Percentiles rank a stretch among this genome's conserved stretches.
These are phyloP conservation scores for Peniophora sp. DNA, from an alignment of 1,284 basidiomycete species.

Conservation along the genomic window DNA sequence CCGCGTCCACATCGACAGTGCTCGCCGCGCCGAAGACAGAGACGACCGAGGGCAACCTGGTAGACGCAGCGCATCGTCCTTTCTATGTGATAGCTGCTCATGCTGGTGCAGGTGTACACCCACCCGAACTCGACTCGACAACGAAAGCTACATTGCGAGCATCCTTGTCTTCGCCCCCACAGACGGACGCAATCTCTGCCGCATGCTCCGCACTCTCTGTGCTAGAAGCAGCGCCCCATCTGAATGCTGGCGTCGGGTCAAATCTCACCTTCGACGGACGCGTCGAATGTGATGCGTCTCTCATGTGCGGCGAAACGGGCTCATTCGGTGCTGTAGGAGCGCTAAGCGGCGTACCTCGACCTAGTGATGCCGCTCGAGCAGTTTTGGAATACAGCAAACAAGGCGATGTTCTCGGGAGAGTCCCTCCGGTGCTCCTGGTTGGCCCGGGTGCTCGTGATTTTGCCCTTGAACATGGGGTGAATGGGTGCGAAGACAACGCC, in stretches of 20 bases:
- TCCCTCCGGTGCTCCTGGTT: slow-evolving; percentile 60
- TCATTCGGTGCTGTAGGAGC: slow-evolving; percentile 67
- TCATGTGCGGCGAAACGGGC: slow-evolving; percentile 48
- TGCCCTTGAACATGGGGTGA: slow-evolving; percentile 23
- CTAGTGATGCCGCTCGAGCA: slow-evolving; percentile 47
- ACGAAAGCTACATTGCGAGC: slow-evolving; percentile 8
- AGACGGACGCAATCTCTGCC: neutral
- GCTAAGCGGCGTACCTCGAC: slow-evolving; percentile 58
- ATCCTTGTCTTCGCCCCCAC: slow-evolving; percentile 2
- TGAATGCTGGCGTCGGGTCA: slow-evolving; percentile 50
- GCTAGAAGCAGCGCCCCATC: slow-evolving; percentile 9
- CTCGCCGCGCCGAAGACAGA: too few relatives aligned
- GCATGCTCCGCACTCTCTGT: neutral
- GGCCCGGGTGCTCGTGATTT: slow-evolving; percentile 46
- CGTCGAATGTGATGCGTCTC: slow-evolving; percentile 72
- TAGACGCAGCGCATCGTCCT: neutral
- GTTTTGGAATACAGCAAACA: slow-evolving; percentile 45
- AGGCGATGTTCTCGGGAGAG: slow-evolving; percentile 48
- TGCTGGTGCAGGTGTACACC: slow-evolving; percentile 12
- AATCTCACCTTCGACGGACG: slow-evolving; percentile 61
- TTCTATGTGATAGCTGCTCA: slow-evolving; percentile 11
- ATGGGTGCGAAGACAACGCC: slow-evolving; percentile 29
- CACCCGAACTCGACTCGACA: slow-evolving; percentile 2
- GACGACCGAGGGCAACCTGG: too few relatives aligned
- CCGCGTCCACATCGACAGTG: too few relatives aligned